Base-by-base conservation (phyloP, 345 rosid genomes). In the Boechera stricta region DNA sequence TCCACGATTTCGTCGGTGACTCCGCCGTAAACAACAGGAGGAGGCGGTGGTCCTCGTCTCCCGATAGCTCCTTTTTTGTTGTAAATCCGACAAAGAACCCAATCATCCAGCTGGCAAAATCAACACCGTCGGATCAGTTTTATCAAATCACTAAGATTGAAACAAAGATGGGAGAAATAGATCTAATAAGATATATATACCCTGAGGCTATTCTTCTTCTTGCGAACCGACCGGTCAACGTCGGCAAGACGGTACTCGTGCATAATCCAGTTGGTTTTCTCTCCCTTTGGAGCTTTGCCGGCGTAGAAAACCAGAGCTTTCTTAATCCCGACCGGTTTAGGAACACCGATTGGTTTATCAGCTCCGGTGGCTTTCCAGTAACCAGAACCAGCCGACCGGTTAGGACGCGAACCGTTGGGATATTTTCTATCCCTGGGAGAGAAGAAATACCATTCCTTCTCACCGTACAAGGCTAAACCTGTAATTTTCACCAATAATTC, bases 321-420 rank as follows among this genome's bases (percentile, higher is more conserved):
- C 85, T 94, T 94, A 69, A 94, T 94, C n/a, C 98, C 98, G 0
- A 87, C 76, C 1, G 98, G 76, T 70, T 86, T 94, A 26, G 96
- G 98, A 6, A 80, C 56, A 8, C 97, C 97, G 26, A 94, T 94
- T 32, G 98, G 95, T 82, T 94, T 94, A 80, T 94, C 98, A 12
- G 98, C 98, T 58, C 98, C 98, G 5, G 98, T 94, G 0, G 98
- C 98, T 88, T 94, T 94, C 98, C 98, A 94, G 63, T 94, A 94
- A 5, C 98, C 98, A 18, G 80, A 76, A 1, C 97, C 97, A 1
- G 98, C 98, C 0, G 98, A 92, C 9, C 98, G 86, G 82, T 94
- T 94, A 5, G 97, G 97, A 69, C 97, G 81, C 10, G 98, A 89
- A 28, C 98, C 97, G 80, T 94, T 94, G 2, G 98, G 98, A 44